Evolutionary conservation across 108 stramenopile genomes (phyloP), one percentile per base, ranked within the genome.

Genomic region (Nitzschia sp.): DNA sequence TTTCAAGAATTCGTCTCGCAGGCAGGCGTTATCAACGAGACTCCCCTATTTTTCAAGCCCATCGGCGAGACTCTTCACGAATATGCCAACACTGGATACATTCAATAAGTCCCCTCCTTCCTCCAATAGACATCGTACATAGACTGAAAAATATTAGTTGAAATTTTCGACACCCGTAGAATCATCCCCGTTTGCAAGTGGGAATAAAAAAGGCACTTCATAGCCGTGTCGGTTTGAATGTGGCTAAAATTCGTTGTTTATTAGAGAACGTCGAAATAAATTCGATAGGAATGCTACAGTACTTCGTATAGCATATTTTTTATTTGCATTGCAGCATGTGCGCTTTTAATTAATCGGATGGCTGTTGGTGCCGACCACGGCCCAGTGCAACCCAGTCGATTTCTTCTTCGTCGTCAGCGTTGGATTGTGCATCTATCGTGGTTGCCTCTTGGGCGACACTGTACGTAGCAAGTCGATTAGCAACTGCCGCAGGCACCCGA

Each of bases 21-120:
- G 47, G 58, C 79, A 52, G 86, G 88, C 57, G 91, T 95, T 56
- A 83, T 95, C 55, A 82, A 92, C 58, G 85, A 90, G 59, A 92
- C 89, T 41, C 87, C 94, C 2, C 29, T 95, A 34, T 95, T 95
- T 66, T 95, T 95, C 89, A 85, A 86, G 60, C 94, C 94, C 2
- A 41, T 95, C 29, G 58, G 75, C 15, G 50, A 84, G 48, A 75
- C 82, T 1, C 28, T 93, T 45, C 73, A 79, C 53, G 72, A 86
- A 36, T 83, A 84, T 48, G 79, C 92, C 78, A 93, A 93, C 78
- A 61, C 76, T 29, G 92, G 92, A 54, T 93, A 93, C 80, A 87
- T 89, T 53, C 79, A 86, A 48, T 79, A 79, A 66, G 25, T 55
- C 15, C 17, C 11, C n/a, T n/a, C n/a, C n/a, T n/a, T n/a, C n/a